Percentiles rank a stretch among this genome's conserved stretches.
Conservation (phyloP, 805 yeast genomes). For the Sugiyamaella marilandica region DNA sequence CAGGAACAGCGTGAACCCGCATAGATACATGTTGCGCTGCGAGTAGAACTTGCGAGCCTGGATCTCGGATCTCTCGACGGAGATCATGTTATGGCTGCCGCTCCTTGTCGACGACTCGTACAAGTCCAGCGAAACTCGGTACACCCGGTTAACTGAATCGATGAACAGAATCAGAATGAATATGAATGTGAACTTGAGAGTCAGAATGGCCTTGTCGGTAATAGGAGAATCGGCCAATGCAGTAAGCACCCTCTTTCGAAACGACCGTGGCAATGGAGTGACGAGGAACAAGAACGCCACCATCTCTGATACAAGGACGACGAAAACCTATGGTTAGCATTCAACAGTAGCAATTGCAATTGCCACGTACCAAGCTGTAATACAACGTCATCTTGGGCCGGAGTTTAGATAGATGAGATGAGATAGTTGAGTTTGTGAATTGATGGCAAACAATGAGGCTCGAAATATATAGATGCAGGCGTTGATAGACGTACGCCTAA, state of each 20-base stretch:
- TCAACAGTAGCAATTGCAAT: neutral
- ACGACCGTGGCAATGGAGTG: slow-evolving; percentile 73
- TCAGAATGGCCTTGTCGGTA: slow-evolving; percentile 65
- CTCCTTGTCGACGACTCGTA: slow-evolving; percentile 34
- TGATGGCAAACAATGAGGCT: neutral
- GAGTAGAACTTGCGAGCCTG: slow-evolving; percentile 92
- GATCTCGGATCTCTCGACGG: slow-evolving; percentile 68
- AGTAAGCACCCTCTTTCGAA: slow-evolving; percentile 63
- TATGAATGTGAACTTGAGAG: slow-evolving; percentile 74
- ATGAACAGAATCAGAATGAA: slow-evolving; percentile 79
- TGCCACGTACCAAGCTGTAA: slow-evolving; percentile 36
- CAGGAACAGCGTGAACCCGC: slow-evolving; percentile 91
- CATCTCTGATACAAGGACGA: slow-evolving; percentile 74
- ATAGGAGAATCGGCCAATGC: slow-evolving; percentile 54
- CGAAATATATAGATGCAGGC: neutral
- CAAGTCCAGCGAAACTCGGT: slow-evolving; percentile 58
- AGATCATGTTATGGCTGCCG: slow-evolving; percentile 29
- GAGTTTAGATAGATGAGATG: neutral
- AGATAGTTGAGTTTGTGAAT: neutral
- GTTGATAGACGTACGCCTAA: neutral
- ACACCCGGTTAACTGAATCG: slow-evolving; percentile 83
- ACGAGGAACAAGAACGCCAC: slow-evolving; percentile 72
- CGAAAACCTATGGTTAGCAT: slow-evolving; percentile 47
- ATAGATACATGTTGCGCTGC: slow-evolving; percentile 91
- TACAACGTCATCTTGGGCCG: slow-evolving; percentile 38